Conservation (phyloP, 2,329 filamentous ascomycete species). For the Arthroderma sp. region DNA sequence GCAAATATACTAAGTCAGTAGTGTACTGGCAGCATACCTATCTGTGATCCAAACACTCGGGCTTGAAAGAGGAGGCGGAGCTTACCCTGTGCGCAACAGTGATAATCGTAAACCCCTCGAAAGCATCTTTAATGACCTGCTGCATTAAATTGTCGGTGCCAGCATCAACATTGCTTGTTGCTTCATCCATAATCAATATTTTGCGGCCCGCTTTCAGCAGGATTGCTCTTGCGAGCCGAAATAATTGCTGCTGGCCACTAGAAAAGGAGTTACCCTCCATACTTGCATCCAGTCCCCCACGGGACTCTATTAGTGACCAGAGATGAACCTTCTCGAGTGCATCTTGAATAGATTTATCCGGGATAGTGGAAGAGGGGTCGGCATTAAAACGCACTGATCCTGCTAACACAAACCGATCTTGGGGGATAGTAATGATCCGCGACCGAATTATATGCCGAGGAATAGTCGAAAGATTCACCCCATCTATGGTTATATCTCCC, state of each 20-base stretch:
- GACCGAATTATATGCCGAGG: slow-evolving; percentile 2
- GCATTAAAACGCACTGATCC: slow-evolving; percentile 5
- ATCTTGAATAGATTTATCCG: neutral
- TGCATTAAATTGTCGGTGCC: slow-evolving; percentile 54
- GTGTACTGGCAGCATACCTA: too few species aligned
- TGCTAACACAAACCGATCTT: slow-evolving; percentile 6
- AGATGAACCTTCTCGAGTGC: slow-evolving; percentile 3
- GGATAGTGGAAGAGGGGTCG: slow-evolving; percentile 1
- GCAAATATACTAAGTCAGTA: neutral
- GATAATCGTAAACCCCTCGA: slow-evolving; percentile 87
- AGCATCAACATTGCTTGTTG: slow-evolving; percentile 41
- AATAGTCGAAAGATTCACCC: slow-evolving; percentile 2
- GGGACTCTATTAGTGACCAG: neutral
- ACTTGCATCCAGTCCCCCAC: slow-evolving; percentile 3
- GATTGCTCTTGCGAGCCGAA: slow-evolving; percentile 3
- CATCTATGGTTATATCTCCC: slow-evolving; percentile 6
- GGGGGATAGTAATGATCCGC: slow-evolving; percentile 10
- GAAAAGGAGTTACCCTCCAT: neutral
- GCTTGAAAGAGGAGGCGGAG: neutral
- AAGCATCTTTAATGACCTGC: slow-evolving; percentile 50
- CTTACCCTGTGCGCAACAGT: slow-evolving; percentile 65
- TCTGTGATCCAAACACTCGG: too few species aligned
- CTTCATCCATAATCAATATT: slow-evolving; percentile 3
- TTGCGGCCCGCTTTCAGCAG: neutral
- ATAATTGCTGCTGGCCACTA: slow-evolving; percentile 3